Evolutionary conservation across 768 basidiomycete genomes (phyloP), one percentile per base, ranked within the genome.

Genomic region (Strobilomyces dryophilus): DNA sequence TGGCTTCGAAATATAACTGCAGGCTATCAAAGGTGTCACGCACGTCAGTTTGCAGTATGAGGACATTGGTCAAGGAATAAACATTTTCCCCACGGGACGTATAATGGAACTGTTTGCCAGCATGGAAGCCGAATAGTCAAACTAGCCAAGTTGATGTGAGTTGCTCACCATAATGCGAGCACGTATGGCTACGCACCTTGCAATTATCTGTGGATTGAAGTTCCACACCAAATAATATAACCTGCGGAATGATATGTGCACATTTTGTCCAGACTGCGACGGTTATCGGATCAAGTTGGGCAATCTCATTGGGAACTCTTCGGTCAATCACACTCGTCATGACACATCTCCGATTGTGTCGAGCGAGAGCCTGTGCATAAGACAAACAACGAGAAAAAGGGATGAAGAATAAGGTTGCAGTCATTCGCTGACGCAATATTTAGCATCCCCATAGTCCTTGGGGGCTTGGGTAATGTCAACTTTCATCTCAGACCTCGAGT

Each of bases 291-390:
- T 51, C 47, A 10, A 32, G 6, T 3, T 42, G 17, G 39, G 10
- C 52, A 1, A 47, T 20, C 27, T 18, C 12, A 7, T 10, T 2
- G 7, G 46, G 49, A 8, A 24, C 41, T 11, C 18, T 5, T 10
- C 5, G 1, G 21, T 74, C 72, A 44, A 65, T 56, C n/a, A 32
- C n/a, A 45, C 64, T 66, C 12, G 68, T 66, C 8, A 73, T 51
- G 11, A 71, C 56, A 52, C 74, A 76, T 42, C 61, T 66, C 58
- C 55, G 71, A 7, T 60, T 63, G 54, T 76, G 73, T 31, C 73
- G 69, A 41, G 66, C 50, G 20, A 74, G 61, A 42, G 74, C 71
- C 73, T 73, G 27, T 14, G 35, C 15, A n/a, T n/a, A 46, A 56
- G 34, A 39, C 2, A 11, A 31, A 15, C 21, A 34, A 17, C 39